These are phyloP conservation scores for Rhododendron williamsianum DNA, from an alignment of 148 eudicot genomes.

Conservation along the genomic window DNA sequence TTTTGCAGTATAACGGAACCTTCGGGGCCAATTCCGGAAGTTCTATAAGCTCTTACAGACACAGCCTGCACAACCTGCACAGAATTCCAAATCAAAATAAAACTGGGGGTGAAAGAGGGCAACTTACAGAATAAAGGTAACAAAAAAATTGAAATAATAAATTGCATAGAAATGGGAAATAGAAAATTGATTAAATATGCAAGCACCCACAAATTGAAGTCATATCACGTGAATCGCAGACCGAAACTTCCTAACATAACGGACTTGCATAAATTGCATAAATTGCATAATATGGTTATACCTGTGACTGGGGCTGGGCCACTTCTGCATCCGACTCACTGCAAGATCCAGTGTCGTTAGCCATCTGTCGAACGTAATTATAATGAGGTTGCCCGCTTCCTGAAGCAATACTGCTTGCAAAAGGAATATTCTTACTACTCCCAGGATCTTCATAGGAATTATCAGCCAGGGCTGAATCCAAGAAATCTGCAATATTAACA, in stretches of 20 bases:
- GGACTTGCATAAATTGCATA: not conserved
- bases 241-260: not conserved
- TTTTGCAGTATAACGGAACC: not conserved
- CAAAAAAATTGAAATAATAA: not conserved
- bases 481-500: not conserved
- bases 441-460: not conserved
- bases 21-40: not conserved
- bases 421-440: not conserved
- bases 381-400: not conserved
- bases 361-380: not conserved
- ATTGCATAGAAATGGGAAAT: not conserved
- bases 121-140: not conserved
- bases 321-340: not conserved
- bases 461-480: not conserved
- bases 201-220: not conserved
- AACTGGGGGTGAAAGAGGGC: not conserved
- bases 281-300: not conserved
- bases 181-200: not conserved
- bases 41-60: not conserved
- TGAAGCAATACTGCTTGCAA: too few relatives aligned
- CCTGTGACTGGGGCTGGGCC: not conserved
- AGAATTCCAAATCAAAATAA: not conserved
- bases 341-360: not conserved
- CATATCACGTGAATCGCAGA: not conserved
- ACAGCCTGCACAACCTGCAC: slow-evolving; percentile 1